Evolutionary conservation across 2,329 filamentous ascomycete species (phyloP).

Genomic region (Herpotrichia juniperi): DNA sequence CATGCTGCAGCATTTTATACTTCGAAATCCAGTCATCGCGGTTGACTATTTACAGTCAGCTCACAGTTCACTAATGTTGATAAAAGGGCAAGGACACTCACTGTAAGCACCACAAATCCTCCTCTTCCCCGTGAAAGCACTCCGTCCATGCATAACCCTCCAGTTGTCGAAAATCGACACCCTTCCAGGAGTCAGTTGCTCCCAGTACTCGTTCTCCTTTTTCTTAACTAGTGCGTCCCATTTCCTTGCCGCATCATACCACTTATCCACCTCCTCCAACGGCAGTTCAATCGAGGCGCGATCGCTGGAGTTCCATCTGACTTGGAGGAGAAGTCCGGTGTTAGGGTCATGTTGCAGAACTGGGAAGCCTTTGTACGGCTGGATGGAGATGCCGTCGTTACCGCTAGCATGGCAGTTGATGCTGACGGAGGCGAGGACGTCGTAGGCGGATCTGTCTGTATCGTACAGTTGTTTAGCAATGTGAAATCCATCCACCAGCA

Average conservation of each 20-base stretch:
- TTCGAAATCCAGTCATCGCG: constrained; percentile 30
- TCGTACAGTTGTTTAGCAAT: constrained; percentile 66
- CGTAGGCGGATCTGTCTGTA: constrained; percentile 63
- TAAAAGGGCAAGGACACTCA: constrained; percentile 8
- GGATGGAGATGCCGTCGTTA: constrained; percentile 81
- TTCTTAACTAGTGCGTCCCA: constrained; percentile 74
- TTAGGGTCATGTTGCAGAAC: constrained; percentile 68
- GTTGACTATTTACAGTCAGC: constrained; percentile 16
- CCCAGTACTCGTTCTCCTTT: constrained; percentile 73
- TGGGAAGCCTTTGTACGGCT: constrained; percentile 72
- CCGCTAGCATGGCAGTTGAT: constrained; percentile 86
- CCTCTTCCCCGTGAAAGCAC: constrained; percentile 80
- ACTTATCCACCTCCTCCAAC: constrained; percentile 59
- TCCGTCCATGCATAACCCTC: constrained; percentile 87
- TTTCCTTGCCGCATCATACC: constrained; percentile 81
- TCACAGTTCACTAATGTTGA: not conserved
- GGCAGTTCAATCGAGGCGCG: constrained; percentile 70
- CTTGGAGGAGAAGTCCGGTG: constrained; percentile 59
- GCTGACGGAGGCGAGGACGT: constrained; percentile 60
- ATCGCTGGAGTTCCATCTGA: constrained; percentile 95
- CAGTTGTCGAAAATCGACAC: constrained; percentile 96
- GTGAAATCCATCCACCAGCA: constrained; percentile 86
- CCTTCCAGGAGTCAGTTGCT: constrained; percentile 78
- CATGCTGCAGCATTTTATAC: constrained; percentile 25
- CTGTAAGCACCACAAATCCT: constrained; percentile 87